Evolutionary conservation across 352 stramenopile genomes (phyloP).

Genomic region (Nothophytophthora sp.): DNA sequence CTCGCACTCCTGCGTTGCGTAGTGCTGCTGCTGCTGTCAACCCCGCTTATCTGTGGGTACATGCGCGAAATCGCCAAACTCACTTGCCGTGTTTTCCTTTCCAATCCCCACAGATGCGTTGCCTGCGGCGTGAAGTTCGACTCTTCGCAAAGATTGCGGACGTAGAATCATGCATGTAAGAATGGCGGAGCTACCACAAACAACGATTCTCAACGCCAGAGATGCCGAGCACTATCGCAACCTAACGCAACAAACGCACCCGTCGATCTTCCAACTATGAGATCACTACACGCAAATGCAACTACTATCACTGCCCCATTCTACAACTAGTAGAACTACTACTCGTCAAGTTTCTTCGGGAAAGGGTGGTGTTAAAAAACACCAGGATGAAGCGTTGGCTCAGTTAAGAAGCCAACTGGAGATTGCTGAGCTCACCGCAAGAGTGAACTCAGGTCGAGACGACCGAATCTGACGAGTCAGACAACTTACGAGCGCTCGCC

Average conservation of each 20-base stretch:
- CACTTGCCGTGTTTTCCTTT: not conserved
- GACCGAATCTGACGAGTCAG: slow-evolving; percentile 9
- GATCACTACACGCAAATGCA: not conserved
- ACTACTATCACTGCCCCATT: not conserved
- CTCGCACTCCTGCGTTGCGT: too few species aligned
- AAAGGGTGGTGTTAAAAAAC: slow-evolving; percentile 88
- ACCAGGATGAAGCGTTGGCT: slow-evolving; percentile 48
- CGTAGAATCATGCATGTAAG: slow-evolving; percentile 23
- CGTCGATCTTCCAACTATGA: too few species aligned
- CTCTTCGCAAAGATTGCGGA: slow-evolving; percentile 53
- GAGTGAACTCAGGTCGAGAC: slow-evolving; percentile 2
- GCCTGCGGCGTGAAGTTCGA: slow-evolving; percentile 69
- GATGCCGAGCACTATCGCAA: too few species aligned
- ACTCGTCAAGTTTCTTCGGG: slow-evolving; percentile 34
- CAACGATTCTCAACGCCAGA: too few species aligned
- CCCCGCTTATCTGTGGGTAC: too few species aligned
- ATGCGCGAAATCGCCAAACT: too few species aligned
- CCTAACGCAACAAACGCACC: too few species aligned
- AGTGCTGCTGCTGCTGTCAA: too few species aligned
- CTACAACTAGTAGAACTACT: slow-evolving; percentile 3
- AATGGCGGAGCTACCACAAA: not conserved
- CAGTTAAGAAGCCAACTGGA: slow-evolving; percentile 10
- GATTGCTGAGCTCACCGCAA: not conserved
- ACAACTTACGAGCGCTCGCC: slow-evolving; percentile 80
- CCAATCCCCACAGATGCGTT: slow-evolving; percentile 41